A percentile compares a stretch with the other conserved stretches of the same genome.
Evolutionary conservation across 495 filamentous ascomycete genomes (phyloP).

Genomic region (Aspergillus indologenus): DNA sequence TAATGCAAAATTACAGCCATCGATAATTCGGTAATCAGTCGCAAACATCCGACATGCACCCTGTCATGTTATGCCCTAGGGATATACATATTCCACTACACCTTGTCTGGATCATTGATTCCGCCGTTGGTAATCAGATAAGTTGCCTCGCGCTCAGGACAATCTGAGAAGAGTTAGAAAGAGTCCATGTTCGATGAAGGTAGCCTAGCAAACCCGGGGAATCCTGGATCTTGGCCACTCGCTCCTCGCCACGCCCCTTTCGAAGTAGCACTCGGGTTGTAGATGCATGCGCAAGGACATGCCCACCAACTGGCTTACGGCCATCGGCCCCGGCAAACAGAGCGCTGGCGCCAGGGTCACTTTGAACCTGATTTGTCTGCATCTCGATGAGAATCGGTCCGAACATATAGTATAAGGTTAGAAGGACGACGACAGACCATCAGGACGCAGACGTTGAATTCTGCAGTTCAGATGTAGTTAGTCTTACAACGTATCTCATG

Average conservation of each 20-base stretch:
- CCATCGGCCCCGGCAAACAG: slow-evolving; percentile 79
- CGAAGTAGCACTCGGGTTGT: slow-evolving; percentile 70
- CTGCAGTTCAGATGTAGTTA: slow-evolving; percentile 29
- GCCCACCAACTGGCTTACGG: slow-evolving; percentile 70
- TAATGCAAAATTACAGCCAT: background rate
- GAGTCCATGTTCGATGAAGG: background rate
- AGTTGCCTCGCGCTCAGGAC: slow-evolving; percentile 72
- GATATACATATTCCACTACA: slow-evolving; percentile 20
- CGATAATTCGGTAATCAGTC: background rate
- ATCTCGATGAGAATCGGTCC: background rate
- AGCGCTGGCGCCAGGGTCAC: slow-evolving; percentile 74
- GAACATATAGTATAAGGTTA: background rate
- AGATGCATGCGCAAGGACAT: slow-evolving; percentile 77
- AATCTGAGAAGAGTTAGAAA: slow-evolving; percentile 46
- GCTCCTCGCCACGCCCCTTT: slow-evolving; percentile 75
- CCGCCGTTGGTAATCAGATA: slow-evolving; percentile 80
- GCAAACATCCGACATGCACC: background rate
- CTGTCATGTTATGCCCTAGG: background rate
- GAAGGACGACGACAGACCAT: slow-evolving; percentile 48
- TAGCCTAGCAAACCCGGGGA: slow-evolving; percentile 56
- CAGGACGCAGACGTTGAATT: slow-evolving; percentile 75
- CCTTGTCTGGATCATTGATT: slow-evolving; percentile 70
- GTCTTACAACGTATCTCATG: background rate
- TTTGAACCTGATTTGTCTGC: slow-evolving; percentile 79
- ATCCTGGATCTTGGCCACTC: slow-evolving; percentile 77